Evolutionary conservation across 108 stramenopile species (phyloP).

Genomic region (Nitzschia palea): DNA sequence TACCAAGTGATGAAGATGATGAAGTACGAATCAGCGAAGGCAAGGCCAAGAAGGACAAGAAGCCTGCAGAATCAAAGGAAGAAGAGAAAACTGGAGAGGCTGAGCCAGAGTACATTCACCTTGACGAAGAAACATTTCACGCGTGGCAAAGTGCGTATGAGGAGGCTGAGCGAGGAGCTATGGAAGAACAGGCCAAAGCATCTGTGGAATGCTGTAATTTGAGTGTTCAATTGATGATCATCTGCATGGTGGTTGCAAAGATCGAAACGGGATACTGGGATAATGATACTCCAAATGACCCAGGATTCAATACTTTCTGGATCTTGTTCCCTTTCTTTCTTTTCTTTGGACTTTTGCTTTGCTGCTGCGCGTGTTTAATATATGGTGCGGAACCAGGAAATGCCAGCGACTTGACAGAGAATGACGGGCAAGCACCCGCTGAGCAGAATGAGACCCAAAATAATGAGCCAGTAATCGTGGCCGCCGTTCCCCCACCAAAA

Average conservation of each 20-base stretch:
- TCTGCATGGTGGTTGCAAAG: constrained; percentile 69
- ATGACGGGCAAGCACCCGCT: no score
- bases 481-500: neutral
- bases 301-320: constrained; percentile 75
- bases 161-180: constrained; percentile 60
- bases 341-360: constrained; percentile 52
- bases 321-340: constrained; percentile 75
- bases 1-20: neutral
- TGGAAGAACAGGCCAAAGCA: constrained; percentile 63
- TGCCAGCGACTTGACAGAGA: constrained; percentile 11
- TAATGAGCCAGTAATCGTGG: no score
- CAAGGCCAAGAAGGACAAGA: neutral
- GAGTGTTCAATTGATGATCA: constrained; percentile 54
- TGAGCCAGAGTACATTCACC: constrained; percentile 46
- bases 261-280: constrained; percentile 52
- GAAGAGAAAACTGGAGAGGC: constrained; percentile 10
- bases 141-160: constrained; percentile 67
- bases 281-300: constrained; percentile 37
- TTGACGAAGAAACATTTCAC: constrained; percentile 72
- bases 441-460: constrained; percentile 12
- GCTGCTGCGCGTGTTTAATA: constrained; percentile 72
- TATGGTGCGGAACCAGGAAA: constrained; percentile 55
- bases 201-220: constrained; percentile 42
- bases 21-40: neutral
- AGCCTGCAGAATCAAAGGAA: neutral